Conservation (phyloP, 768 basidiomycete genomes). For the Pleurotus giganteus region DNA sequence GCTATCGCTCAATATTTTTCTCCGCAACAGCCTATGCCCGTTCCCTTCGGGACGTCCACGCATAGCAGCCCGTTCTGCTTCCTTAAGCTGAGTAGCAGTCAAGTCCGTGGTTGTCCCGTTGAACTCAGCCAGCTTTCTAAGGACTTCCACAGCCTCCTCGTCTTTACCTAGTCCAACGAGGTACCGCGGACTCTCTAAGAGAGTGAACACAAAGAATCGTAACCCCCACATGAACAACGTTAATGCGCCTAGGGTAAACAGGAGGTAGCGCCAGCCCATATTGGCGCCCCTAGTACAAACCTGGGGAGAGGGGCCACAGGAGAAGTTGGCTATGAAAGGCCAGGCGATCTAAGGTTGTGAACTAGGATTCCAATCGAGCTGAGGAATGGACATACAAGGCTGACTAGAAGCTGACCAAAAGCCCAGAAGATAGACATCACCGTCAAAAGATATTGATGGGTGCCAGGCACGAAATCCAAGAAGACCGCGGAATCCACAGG, state of each 20-base stretch:
- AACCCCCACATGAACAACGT: slow-evolving; percentile 62
- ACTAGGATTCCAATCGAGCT: neutral
- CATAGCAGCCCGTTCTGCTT: slow-evolving; percentile 17
- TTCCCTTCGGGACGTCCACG: neutral
- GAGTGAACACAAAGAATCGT: slow-evolving; percentile 63
- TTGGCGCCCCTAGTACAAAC: slow-evolving; percentile 50
- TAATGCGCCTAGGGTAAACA: slow-evolving; percentile 67
- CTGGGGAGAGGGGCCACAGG: slow-evolving; percentile 38
- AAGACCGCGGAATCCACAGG: slow-evolving; percentile 78
- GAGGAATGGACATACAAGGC: slow-evolving; percentile 23
- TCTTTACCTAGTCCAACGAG: slow-evolving; percentile 68
- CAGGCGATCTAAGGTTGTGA: slow-evolving; percentile 51
- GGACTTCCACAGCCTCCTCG: slow-evolving; percentile 57
- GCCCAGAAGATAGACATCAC: slow-evolving; percentile 80
- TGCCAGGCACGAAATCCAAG: slow-evolving; percentile 67
- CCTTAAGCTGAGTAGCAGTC: slow-evolving; percentile 47
- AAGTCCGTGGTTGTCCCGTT: slow-evolving; percentile 52
- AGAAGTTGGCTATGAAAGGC: slow-evolving; percentile 66
- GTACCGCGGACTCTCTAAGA: slow-evolving; percentile 70
- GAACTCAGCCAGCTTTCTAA: slow-evolving; percentile 60
- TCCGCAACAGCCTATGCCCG: slow-evolving; percentile 11
- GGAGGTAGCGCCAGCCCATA: slow-evolving; percentile 73
- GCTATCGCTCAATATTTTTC: slow-evolving; percentile 34
- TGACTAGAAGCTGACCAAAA: slow-evolving; percentile 64
- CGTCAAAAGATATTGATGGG: slow-evolving; percentile 74